Evolutionary conservation across 305 asterid species (phyloP), one percentile per base, ranked within the genome.

Genomic region (Fraxinus paxiana): DNA sequence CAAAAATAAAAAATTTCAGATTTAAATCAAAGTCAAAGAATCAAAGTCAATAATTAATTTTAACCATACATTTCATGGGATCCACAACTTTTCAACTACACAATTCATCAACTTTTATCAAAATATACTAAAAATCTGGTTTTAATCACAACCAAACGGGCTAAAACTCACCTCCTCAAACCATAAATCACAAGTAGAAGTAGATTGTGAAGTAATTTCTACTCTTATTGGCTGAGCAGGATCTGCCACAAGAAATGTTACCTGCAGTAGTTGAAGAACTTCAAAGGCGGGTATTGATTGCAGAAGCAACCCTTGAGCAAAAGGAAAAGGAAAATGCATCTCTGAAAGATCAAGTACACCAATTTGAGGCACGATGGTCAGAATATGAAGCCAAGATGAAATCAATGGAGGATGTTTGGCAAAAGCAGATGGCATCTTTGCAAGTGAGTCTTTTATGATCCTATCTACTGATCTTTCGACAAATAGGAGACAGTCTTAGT

Each of bases 371-470:
- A 7, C 91, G 91, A n/a, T 89, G 96, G 96, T 77, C 87, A 17
- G 97, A 91, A 76, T 90, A 95, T 82, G 98, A 93, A 82, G 86
- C 83, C 87, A 94, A 88, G 88, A 94, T 91, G 95, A 91, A 89
- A 86, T 89, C 93, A 34, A 90, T 95, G 98, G 98, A 95, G 90
- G 97, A 94, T 67, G 89, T 87, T 80, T 94, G 98, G 97, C 97
- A 95, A 86, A 95, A 87, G 86, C 95, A 95, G 91, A 94, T 88
- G 90, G 79, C 86, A 79, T 89, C 97, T 77, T 89, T 95, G 90
- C 98, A 95, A 83, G 98, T 95, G 86, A 95, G 88, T 76, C 74
- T 73, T 20, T 34, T 15, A 41, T 76, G 2, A 63, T 71, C 20
- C 65, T 73, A 37, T 77, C 48, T 73, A 48, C 28, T 76, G 10